Evolutionary conservation across 257 asterid species (phyloP), one percentile per base, ranked within the genome.

Genomic region (Thymus quinquecostatus): DNA sequence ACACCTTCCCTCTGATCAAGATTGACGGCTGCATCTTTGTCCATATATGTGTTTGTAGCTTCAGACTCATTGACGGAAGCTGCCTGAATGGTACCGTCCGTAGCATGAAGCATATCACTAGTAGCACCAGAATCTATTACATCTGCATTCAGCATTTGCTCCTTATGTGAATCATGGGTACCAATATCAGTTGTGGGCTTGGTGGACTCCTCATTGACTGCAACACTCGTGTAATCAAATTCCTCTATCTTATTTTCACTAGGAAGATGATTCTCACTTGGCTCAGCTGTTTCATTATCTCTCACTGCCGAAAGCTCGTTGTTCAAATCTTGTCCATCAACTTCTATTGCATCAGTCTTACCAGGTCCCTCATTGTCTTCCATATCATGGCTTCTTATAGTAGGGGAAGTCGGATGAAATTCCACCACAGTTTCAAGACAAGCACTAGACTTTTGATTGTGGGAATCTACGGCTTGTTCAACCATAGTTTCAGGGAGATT

Each of bases 1-100:
- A 57, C 54, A 76, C 66, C 81, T 72, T 55, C 72, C 69, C 72
- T 77, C 80, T 75, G 78, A 78, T 79, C 77, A 55, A 76, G 77
- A 57, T 82, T 74, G 65, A 75, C 67, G 55, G 45, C 69, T n/a
- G 73, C 78, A 66, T 76, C 87, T 4, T 59, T 53, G 54, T 77
- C 64, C 49, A 51, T 66, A 51, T 55, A 38, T 72, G 80, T 77
- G 73, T 71, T 80, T 64, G 73, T 36, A 71, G 58, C 87, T 27
- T 64, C 67, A 48, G 49, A 70, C 54, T 76, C 83, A 69, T 68
- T 63, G 28, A 79, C 79, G 55, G 64, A 64, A 75, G 70, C 75
- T 28, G 56, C 4, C 63, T 69, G 72, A 67, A 67, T 61, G 33
- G 56, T 40, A 56, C 54, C 82, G 72, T 70, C 75, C 74, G 78